Evolutionary conservation across 2,329 filamentous ascomycete species (phyloP).

Genomic region (Fusarium redolens): DNA sequence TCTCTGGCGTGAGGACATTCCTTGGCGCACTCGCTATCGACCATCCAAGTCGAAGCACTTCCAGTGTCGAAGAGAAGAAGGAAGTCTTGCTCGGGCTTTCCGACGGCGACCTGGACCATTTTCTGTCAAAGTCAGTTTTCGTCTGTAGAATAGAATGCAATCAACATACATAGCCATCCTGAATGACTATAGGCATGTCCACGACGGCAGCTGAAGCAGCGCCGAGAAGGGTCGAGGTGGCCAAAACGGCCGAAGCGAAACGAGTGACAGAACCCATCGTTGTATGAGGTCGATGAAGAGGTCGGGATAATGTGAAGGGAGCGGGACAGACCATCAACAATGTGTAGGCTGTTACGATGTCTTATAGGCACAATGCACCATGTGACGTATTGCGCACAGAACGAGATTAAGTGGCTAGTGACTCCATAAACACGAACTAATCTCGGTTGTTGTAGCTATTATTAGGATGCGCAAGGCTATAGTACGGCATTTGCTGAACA

Average conservation of each 20-base stretch:
- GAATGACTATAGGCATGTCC: conserved; percentile 8
- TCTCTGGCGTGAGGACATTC: conserved; percentile 44
- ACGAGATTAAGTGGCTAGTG: not conserved
- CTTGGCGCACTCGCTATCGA: conserved; percentile 43
- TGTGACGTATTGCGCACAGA: not conserved
- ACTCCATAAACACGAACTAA: conserved; percentile 22
- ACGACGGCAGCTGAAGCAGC: conserved; percentile 19
- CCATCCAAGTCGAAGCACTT: conserved; percentile 50
- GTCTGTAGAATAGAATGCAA: accelerated
- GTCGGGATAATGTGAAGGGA: not conserved
- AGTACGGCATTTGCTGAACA: not conserved
- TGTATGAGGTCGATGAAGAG: not conserved
- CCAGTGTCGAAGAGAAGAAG: conserved; percentile 51
- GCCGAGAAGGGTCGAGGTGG: not conserved
- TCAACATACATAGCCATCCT: conserved; percentile 25
- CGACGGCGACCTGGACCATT: conserved; percentile 27
- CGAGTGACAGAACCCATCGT: conserved; percentile 1
- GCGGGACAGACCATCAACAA: too few relatives aligned
- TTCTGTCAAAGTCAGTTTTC: conserved; percentile 13
- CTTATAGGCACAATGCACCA: not conserved
- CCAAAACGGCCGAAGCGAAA: conserved; percentile 14
- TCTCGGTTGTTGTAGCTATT: not conserved
- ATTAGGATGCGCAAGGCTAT: not conserved
- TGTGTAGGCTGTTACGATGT: not conserved
- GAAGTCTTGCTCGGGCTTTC: conserved; percentile 46